Evolutionary conservation across 805 yeast genomes (phyloP).

Genomic region (Candida sithepensis): DNA sequence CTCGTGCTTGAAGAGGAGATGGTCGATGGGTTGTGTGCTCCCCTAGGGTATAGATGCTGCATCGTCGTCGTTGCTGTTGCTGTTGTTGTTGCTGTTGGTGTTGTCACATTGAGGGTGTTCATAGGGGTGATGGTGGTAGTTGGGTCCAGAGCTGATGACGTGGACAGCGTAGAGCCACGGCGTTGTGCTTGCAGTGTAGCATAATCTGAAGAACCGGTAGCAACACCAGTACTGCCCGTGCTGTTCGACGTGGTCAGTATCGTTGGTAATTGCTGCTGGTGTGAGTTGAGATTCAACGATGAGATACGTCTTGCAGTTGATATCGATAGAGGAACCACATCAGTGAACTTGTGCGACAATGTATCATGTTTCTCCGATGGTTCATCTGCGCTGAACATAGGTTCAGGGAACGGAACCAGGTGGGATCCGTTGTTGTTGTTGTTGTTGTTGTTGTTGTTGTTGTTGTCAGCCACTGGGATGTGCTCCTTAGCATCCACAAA

Average conservation of each 20-base stretch:
- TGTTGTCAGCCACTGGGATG: neutral
- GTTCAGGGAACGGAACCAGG: slow-evolving; percentile 13
- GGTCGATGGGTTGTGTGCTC: no score
- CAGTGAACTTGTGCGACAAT: neutral
- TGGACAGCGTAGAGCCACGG: neutral
- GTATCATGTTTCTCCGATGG: neutral
- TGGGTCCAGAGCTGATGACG: slow-evolving; percentile 2
- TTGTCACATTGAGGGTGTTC: neutral
- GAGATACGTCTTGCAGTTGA: slow-evolving; percentile 10
- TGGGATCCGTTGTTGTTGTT: neutral
- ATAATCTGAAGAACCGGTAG: neutral
- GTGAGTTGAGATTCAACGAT: slow-evolving; percentile 7
- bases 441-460: neutral
- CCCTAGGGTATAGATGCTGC: no score
- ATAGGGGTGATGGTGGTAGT: neutral
- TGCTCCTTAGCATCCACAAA: slow-evolving; percentile 28
- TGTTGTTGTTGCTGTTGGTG: slow-evolving; percentile 2
- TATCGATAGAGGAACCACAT: neutral
- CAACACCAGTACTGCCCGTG: slow-evolving; percentile 8
- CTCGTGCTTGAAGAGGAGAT: neutral
- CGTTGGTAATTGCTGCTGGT: slow-evolving; percentile 11
- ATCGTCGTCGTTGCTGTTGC: neutral
- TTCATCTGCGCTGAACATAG: neutral
- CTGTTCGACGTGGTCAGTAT: slow-evolving; percentile 9
- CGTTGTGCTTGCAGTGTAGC: neutral